These are phyloP conservation scores for Camelina neglecta DNA, from an alignment of 345 rosid species.

Conservation along the genomic window DNA sequence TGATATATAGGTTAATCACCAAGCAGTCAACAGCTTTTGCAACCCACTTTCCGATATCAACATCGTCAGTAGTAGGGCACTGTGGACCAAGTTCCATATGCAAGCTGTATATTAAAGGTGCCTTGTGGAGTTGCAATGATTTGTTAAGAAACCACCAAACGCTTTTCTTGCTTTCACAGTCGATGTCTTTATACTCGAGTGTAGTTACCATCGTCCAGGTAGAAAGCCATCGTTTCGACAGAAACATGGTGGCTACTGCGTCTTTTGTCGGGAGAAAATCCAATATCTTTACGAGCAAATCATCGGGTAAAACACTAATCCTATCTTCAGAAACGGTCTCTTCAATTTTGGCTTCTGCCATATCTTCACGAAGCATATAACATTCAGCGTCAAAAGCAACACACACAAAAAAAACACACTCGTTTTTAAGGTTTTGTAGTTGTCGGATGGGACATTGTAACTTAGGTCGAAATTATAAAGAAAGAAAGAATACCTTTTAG, in stretches of 20 bases:
- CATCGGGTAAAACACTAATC: constrained; percentile 1
- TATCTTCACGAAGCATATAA: background rate
- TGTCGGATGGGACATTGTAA: background rate
- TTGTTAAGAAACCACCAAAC: constrained; percentile 10
- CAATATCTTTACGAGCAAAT: background rate
- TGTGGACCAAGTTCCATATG: background rate
- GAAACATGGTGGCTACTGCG: constrained; percentile 5
- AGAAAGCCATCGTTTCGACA: constrained; percentile 2
- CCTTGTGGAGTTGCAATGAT: constrained; percentile 8
- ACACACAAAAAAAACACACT: background rate
- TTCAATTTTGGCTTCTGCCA: background rate
- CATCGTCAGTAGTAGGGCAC: constrained; percentile 8
- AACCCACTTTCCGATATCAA: constrained; percentile 21
- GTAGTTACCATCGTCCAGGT: background rate
- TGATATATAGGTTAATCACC: background rate
- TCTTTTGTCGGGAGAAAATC: background rate
- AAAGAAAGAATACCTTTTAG: no score
- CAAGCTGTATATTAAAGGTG: background rate
- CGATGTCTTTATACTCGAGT: background rate
- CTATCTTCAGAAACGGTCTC: background rate
- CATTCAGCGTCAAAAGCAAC: background rate
- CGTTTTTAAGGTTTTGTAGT: background rate
- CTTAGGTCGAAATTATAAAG: no score
- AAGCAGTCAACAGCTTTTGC: constrained; percentile 1
- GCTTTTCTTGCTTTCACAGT: constrained; percentile 5